Base-by-base conservation (phyloP, 1,284 basidiomycete genomes). In the Fomitopsis pinicola region DNA sequence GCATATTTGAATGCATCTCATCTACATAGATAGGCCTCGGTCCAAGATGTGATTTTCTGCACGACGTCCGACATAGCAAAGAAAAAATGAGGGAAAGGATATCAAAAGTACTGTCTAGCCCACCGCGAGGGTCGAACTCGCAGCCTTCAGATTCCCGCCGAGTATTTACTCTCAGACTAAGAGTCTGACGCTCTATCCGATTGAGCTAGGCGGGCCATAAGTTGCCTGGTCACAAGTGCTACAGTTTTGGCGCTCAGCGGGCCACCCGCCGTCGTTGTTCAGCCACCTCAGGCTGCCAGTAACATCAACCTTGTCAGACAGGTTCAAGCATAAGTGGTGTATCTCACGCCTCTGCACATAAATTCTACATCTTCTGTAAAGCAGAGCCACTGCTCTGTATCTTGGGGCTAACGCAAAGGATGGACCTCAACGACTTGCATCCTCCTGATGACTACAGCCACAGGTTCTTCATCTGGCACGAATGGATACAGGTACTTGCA, bases 71-170 rank as follows among this genome's bases (percentile, higher is more conserved):
- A 5, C 4, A 8, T 33, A 33, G 30, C 30, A 33, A 33, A 33
- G 3, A 9, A 48, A 2, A 6, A 28, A 3, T 12, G 45, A 46
- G 22, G 17, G 22, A 46, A 57, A 2, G 30, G 5, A 33, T 5
- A 33, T 8, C 30, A 30, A 53, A 64, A 61, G 22, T 22, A 22
- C 22, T 59, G n/a, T 30, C 2, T 87, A 90, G 88, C 87, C 88
- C 88, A 91, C 88, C 87, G 89, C 87, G 88, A 89, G 88, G 87
- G 87, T 90, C 89, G 88, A 91, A 91, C 88, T 89, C 87, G 88
- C 89, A 91, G 87, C 61, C 57, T 62, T 62, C 61, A 62, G 61
- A 62, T 62, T n/a, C 57, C 57, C 45, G 36, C 36, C 35, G 17
- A 2, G 44, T 12, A 50, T 9, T 15, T 17, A 30, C 12, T 33